These are phyloP conservation scores for Hypholoma sublateritium DNA, from an alignment of 768 basidiomycete species.

Conservation along the genomic window DNA sequence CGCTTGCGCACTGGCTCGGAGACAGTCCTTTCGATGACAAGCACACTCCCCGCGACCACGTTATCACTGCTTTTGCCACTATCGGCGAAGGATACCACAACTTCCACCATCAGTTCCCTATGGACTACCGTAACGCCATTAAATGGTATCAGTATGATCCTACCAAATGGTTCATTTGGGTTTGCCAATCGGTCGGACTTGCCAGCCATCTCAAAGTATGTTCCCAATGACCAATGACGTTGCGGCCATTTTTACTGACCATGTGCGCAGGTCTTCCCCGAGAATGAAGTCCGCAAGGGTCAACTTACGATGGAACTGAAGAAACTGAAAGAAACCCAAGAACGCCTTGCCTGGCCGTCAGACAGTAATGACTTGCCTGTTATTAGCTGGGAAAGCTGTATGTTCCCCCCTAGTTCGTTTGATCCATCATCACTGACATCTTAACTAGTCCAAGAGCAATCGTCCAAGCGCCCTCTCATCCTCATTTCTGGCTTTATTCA, in stretches of 20 bases:
- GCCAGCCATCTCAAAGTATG: conserved; percentile 65
- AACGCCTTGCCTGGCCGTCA: conserved; percentile 76
- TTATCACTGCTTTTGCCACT: conserved; percentile 86
- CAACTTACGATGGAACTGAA: conserved; percentile 94
- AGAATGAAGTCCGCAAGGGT: conserved; percentile 76
- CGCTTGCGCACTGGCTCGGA: conserved; percentile 94
- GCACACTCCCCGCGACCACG: conserved; percentile 88
- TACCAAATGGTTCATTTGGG: conserved; percentile 89
- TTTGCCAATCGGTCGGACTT: conserved; percentile 57
- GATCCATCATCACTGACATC: conserved; percentile 5
- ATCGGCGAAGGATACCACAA: conserved; percentile 98
- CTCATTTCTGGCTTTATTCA: conserved; percentile 93
- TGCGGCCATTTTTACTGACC: neutral
- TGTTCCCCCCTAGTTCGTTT: conserved; percentile 22
- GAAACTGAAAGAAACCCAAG: conserved; percentile 76
- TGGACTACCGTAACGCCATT: conserved; percentile 97
- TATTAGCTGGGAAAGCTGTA: conserved; percentile 86
- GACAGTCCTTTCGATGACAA: conserved; percentile 94
- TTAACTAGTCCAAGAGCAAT: conserved; percentile 70
- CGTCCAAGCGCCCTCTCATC: conserved; percentile 76
- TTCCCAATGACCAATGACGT: too few species aligned
- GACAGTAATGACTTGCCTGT: conserved; percentile 76
- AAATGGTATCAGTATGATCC: conserved; percentile 94
- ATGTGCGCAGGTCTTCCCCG: conserved; percentile 37
- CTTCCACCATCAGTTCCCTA: conserved; percentile 96